A percentile compares a stretch with the other conserved stretches of the same genome.
Conservation (phyloP, 139 green algal genomes). For the Spirogloea muscicola region DNA sequence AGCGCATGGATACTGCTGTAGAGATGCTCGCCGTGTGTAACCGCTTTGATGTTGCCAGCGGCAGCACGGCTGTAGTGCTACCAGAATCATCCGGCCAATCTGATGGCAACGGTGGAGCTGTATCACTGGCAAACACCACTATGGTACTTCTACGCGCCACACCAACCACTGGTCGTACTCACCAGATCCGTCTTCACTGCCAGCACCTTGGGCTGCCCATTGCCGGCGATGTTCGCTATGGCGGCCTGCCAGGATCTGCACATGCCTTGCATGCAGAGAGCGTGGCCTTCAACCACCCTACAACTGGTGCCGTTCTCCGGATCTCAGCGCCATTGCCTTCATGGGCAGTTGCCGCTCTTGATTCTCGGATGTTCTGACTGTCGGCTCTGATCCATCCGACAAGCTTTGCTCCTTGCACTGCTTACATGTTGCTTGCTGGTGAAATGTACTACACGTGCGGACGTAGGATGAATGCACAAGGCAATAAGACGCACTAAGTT, state of each 20-base stretch:
- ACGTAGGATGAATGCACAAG: no score
- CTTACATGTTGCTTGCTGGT: background rate
- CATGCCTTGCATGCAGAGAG: slow-evolving; percentile 34
- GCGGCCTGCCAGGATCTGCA: background rate
- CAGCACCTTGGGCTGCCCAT: slow-evolving; percentile 20
- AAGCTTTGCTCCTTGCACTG: background rate
- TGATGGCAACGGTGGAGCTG: no score
- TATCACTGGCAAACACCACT: no score
- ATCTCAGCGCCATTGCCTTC: slow-evolving; percentile 14
- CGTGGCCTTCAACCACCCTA: slow-evolving; percentile 22
- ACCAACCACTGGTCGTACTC: slow-evolving; percentile 35
- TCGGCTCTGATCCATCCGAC: background rate
- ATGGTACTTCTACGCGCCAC: slow-evolving; percentile 21
- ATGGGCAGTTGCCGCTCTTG: background rate
- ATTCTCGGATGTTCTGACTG: background rate
- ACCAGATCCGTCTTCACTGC: slow-evolving; percentile 49
- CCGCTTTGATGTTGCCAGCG: no score
- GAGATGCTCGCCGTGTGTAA: slow-evolving; percentile 1
- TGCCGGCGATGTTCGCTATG: slow-evolving; percentile 33
- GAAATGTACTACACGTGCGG: no score
- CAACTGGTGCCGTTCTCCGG: background rate
- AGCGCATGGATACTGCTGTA: slow-evolving; percentile 18
- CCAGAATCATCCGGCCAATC: no score
- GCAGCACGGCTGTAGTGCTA: no score
- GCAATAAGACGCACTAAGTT: no score